Conservation (phyloP, 2,329 filamentous ascomycete species). For the Alternaria sp. region DNA sequence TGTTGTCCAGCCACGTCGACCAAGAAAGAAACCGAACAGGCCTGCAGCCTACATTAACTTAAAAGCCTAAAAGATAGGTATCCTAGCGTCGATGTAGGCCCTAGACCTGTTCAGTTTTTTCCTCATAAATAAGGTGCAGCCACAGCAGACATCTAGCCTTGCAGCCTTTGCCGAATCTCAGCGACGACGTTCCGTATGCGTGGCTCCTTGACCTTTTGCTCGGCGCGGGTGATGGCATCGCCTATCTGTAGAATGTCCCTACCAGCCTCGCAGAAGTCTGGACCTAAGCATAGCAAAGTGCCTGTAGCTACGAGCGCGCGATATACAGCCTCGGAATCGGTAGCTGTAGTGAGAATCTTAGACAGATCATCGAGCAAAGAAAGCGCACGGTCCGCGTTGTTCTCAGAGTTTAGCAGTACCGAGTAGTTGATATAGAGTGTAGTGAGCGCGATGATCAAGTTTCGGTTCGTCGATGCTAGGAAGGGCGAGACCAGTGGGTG, state of each 20-base stretch:
- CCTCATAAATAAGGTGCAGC: neutral
- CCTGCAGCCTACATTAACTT: neutral
- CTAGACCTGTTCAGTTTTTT: too few relatives aligned
- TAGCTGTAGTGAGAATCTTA: conserved; percentile 68
- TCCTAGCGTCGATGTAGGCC: too few relatives aligned
- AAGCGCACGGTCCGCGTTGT: conserved; percentile 57
- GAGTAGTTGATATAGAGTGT: conserved; percentile 86
- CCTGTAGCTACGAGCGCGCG: conserved; percentile 82
- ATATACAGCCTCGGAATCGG: conserved; percentile 83
- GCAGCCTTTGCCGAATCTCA: conserved; percentile 63
- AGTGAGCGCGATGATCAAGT: conserved; percentile 80
- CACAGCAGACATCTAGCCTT: conserved; percentile 20
- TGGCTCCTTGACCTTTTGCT: conserved; percentile 64
- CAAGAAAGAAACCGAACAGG: neutral
- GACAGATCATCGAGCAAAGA: conserved; percentile 68
- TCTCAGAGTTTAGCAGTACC: conserved; percentile 67
- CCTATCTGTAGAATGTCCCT: conserved; percentile 64
- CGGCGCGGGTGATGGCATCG: conserved; percentile 55
- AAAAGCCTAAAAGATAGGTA: neutral
- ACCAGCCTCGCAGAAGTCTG: conserved; percentile 64
- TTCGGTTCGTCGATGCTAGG: conserved; percentile 67
- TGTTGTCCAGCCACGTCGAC: neutral
- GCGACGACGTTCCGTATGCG: conserved; percentile 65
- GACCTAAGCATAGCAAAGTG: conserved; percentile 71
- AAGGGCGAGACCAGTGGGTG: conserved; percentile 69